phyloP scores from a whole-genome alignment of 345 rosid species.

The Schrenkiella parvula region DNA sequence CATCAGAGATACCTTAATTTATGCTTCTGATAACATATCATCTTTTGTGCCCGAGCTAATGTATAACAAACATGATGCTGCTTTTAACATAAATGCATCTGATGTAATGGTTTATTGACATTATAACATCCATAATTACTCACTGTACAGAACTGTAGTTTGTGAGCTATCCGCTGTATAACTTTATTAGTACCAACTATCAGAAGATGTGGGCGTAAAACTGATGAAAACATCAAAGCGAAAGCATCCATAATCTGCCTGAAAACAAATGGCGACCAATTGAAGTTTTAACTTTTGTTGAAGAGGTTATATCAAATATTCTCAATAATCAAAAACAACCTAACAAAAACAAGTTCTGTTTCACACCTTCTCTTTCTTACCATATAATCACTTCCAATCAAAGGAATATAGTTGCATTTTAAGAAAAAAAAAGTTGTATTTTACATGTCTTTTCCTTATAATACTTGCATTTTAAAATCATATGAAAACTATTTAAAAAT shows the following conservation, averaged over 20 bases:
- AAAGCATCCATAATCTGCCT: neutral
- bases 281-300: neutral
- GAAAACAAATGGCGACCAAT: neutral
- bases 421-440: too few relatives aligned
- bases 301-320: neutral
- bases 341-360: neutral
- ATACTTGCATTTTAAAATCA: too few relatives aligned
- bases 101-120: constrained; percentile 33
- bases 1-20: neutral
- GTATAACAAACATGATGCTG: too few relatives aligned
- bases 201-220: neutral
- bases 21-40: neutral
- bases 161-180: neutral
- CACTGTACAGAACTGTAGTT: constrained; percentile 57
- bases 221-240: neutral
- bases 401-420: neutral
- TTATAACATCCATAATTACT: constrained; percentile 75
- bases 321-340: neutral
- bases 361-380: too few relatives aligned
- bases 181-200: neutral
- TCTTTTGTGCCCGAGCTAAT: neutral
- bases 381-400: neutral
- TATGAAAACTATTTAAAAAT: too few relatives aligned
- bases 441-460: too few relatives aligned
- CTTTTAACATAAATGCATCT: too few relatives aligned